Evolutionary conservation across 2,329 filamentous ascomycete genomes (phyloP), one percentile per base, ranked within the genome.

Genomic region (Hawksworthiomyces lignivorus): DNA sequence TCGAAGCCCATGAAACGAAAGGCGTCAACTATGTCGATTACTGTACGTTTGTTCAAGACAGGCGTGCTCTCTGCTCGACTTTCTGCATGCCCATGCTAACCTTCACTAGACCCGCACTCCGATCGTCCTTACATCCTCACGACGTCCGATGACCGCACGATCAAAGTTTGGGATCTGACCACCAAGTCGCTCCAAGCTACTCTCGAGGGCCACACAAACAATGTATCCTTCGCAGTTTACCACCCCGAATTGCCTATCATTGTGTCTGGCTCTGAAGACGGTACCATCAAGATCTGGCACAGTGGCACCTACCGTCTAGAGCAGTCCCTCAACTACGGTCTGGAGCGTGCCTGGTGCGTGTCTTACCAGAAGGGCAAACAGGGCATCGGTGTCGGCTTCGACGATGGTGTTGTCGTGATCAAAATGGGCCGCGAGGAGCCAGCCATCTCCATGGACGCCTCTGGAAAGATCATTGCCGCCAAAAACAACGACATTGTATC

Each of bases 151-250:
- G 92, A 97, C 64, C 81, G 87, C 55, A 97, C 90, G 1, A 87
- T 97, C 55, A 97, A 97, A 72, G 80, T 98, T 42, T 98, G 92
- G 90, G 92, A 98, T 61, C 97, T 98, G 70, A 97, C 90, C 11
- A 97, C 89, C 36, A 98, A 98, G 68, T 92, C 88, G 11, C 72
- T 97, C 51, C 96, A 97, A 59, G 92, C 92, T 22, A 97, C 90
- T 3, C 74, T 98, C 36, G 92, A 98, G 63, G 92, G 92, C 21
- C 92, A 98, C 63, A 94, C 88, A 22, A 95, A 89, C 64, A 98
- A 98, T 57, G 92, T 98, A 36, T 96, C 89, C 3, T 98, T 97
- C 58, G 92, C 92, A 37, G 94, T 89, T 64, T 98, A 97, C 61
- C 92, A 98, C 64, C 92, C 92, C 3, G 90, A 97, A 64, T 71